Conservation (phyloP, 306 rosid genomes). For the Phaseolus lunatus region DNA sequence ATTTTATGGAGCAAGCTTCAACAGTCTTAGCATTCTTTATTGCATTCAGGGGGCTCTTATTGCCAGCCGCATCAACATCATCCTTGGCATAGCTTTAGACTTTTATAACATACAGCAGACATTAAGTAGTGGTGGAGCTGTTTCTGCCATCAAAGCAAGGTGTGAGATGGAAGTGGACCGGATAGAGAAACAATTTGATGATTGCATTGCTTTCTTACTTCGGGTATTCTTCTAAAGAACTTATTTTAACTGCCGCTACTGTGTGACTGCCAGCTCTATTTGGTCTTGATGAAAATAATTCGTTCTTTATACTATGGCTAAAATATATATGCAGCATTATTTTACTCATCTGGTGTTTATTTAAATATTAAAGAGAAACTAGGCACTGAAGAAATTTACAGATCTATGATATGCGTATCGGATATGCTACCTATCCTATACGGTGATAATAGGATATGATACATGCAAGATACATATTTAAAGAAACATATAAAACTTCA, state of each 20-base stretch:
- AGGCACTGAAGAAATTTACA: neutral
- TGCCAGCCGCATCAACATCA: conserved; percentile 93
- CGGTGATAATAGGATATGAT: too few relatives aligned
- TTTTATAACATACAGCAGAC: conserved; percentile 87
- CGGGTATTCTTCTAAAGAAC: conserved; percentile 63
- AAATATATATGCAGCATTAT: conserved; percentile 14
- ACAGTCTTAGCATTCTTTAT: conserved; percentile 34
- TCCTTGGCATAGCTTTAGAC: conserved; percentile 90
- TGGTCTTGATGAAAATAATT: conserved; percentile 35
- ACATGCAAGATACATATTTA: too few relatives aligned
- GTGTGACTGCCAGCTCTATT: conserved; percentile 19
- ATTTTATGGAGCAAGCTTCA: conserved; percentile 44
- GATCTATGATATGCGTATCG: too few relatives aligned
- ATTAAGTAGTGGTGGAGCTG: conserved; percentile 83
- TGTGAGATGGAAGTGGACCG: conserved; percentile 96
- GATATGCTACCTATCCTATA: too few relatives aligned
- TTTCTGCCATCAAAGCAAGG: conserved; percentile 84
- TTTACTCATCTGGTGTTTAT: conserved; percentile 27
- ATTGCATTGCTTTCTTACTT: conserved; percentile 92
- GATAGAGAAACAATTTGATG: conserved; percentile 94
- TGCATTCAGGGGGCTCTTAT: conserved; percentile 89
- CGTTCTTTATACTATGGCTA: conserved; percentile 4
- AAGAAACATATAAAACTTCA: too few relatives aligned
- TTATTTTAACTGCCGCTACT: conserved; percentile 16
- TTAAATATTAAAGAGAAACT: conserved; percentile 8